Percentiles rank a stretch among this genome's conserved stretches.
Evolutionary conservation across 2,329 filamentous ascomycete species (phyloP).

Genomic region (Nothophaeocryptopus gaeumannii): DNA sequence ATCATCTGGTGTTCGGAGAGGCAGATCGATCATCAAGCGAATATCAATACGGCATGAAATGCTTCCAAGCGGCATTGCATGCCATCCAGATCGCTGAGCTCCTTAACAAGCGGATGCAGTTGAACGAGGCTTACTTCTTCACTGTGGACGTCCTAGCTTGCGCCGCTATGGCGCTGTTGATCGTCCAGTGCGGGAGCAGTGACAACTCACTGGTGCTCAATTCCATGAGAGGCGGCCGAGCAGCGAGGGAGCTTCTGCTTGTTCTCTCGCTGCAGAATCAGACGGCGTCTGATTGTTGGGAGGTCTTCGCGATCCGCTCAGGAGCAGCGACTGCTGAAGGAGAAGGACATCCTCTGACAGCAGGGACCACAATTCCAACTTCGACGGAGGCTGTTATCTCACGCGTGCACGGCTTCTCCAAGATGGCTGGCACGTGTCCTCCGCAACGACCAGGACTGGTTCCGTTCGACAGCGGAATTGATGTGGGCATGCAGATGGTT

Average conservation of each 20-base stretch:
- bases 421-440: no score
- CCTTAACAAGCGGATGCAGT: conserved; percentile 16
- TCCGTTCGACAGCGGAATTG: neutral
- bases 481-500: neutral
- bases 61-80: conserved; percentile 14
- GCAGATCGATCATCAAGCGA: neutral
- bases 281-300: conserved; percentile 17
- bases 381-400: neutral
- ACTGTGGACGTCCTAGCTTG: conserved; percentile 18
- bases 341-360: no score
- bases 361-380: neutral
- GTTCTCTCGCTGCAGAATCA: conserved; percentile 13
- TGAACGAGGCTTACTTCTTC: conserved; percentile 19
- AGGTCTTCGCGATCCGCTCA: conserved; percentile 12
- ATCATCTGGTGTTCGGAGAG: conserved; percentile 11
- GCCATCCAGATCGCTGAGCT: conserved; percentile 18
- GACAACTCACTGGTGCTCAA: conserved; percentile 8
- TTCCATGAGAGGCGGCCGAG: conserved; percentile 10
- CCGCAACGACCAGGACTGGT: no score
- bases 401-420: no score
- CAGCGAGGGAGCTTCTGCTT: conserved; percentile 16
- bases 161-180: conserved; percentile 16
- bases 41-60: conserved; percentile 11
- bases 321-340: no score
- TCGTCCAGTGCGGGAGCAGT: conserved; percentile 14